A percentile compares a stretch with the other conserved stretches of the same genome.
phyloP scores from a whole-genome alignment of 768 basidiomycete species.

The Hygrocybe punicea region DNA sequence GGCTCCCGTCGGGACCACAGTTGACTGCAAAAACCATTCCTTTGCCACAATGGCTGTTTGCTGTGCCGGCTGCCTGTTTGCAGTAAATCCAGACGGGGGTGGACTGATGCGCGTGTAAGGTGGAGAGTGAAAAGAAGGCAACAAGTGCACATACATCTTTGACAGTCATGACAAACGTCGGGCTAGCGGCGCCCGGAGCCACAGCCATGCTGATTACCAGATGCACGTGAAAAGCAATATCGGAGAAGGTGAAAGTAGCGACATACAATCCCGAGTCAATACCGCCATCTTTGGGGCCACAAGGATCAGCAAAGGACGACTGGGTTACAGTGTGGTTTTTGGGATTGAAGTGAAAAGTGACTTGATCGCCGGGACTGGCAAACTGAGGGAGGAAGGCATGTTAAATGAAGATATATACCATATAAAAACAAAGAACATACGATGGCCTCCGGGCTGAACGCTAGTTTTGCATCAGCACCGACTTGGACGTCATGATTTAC shows the following conservation, averaged over 20 bases:
- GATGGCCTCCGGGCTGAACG: constrained; percentile 52
- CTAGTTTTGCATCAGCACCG: constrained; percentile 34
- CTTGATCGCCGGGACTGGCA: constrained; percentile 47
- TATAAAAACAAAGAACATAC: constrained; percentile 31
- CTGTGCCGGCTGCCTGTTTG: constrained; percentile 47
- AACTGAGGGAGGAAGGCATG: constrained; percentile 4
- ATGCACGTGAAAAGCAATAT: constrained; percentile 8
- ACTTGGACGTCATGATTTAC: constrained; percentile 54
- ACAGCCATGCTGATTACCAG: constrained; percentile 43
- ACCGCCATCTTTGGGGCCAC: constrained; percentile 39
- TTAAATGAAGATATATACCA: neutral
- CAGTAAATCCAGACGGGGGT: constrained; percentile 61
- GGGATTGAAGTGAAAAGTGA: constrained; percentile 46
- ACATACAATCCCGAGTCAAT: constrained; percentile 49
- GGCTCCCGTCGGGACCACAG: constrained; percentile 49
- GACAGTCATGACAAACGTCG: constrained; percentile 49
- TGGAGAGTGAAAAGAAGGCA: neutral
- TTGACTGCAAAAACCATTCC: constrained; percentile 71
- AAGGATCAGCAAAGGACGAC: constrained; percentile 38
- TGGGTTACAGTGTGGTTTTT: constrained; percentile 50
- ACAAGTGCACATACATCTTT: constrained; percentile 43
- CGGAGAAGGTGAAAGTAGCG: neutral
- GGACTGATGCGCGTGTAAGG: constrained; percentile 34
- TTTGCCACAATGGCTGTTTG: constrained; percentile 54
- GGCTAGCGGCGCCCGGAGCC: constrained; percentile 40